A percentile compares a stretch with the other conserved stretches of the same genome.
Conservation (phyloP, 176 grass and related monocot genomes). For the Phyllostachys edulis region DNA sequence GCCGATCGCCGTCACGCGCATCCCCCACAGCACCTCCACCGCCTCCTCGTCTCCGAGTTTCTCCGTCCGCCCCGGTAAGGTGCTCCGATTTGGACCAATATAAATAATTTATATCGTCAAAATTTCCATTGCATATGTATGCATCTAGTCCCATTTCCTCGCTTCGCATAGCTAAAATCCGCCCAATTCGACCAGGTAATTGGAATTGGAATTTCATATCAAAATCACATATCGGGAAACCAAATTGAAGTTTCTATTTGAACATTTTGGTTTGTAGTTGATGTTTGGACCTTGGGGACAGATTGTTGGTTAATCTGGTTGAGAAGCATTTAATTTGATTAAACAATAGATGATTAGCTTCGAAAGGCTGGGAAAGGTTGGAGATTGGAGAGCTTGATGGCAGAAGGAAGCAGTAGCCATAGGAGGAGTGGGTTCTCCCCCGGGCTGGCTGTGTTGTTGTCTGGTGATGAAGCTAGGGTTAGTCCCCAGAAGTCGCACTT, state of each 20-base stretch:
- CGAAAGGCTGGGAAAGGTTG: background rate
- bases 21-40: background rate
- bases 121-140: background rate
- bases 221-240: background rate
- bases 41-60: background rate
- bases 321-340: background rate
- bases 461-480: constrained; percentile 51
- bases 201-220: background rate
- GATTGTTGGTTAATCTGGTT: background rate
- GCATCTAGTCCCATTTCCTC: background rate
- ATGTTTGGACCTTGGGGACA: background rate
- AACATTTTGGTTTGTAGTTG: background rate
- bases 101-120: background rate
- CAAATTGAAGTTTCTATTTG: background rate
- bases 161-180: background rate
- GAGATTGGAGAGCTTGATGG: background rate
- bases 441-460: constrained; percentile 70
- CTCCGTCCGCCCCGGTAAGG: background rate
- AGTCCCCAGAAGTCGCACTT: constrained; percentile 72
- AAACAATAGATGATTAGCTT: background rate
- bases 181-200: background rate
- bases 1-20: background rate
- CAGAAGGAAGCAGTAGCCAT: background rate
- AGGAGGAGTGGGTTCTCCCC: constrained; percentile 61
- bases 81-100: background rate